Base-by-base conservation (phyloP, 83 land plant genomes). In the Isoetes engelmannii region DNA sequence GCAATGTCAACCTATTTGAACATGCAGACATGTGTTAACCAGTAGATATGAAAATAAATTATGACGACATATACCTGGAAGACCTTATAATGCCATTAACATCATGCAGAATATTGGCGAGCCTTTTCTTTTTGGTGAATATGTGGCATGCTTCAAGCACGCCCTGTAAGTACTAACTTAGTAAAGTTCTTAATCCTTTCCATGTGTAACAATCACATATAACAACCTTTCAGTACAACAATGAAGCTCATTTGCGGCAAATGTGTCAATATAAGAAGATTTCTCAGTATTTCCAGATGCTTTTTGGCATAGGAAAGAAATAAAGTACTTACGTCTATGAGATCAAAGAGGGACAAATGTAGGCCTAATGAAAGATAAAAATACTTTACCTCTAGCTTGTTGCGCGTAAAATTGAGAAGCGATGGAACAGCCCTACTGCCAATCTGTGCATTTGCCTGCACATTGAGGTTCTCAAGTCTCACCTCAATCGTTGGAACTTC, bases 341-440 rank as follows among this genome's bases (percentile, higher is more conserved):
- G n/a, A n/a, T n/a, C n/a, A n/a, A n/a, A n/a, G n/a, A n/a, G n/a
- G n/a, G n/a, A n/a, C n/a, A n/a, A n/a, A n/a, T n/a, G n/a, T n/a
- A n/a, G n/a, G n/a, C n/a, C n/a, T n/a, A n/a, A n/a, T n/a, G n/a
- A n/a, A n/a, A n/a, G n/a, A n/a, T n/a, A n/a, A n/a, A n/a, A n/a
- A 28, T 28, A 12, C 18, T 37, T 45, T 21, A 80, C 87, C 83
- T 87, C 87, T 0, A 74, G 3, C 1, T 57, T 45, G 63, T 82
- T 69, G n/a, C 66, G 69, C 44, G 72, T 18, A 65, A 44, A 80
- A 64, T 87, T 87, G 8, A 57, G 20, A 42, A 87, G 74, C 41
- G 85, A 81, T 37, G 90, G 90, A 46, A 87, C 66, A 47, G 84
- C 83, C 63, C 87, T 84, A 20, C 61, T 68, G 1, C 87, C 90